A percentile compares a stretch with the other conserved stretches of the same genome.
Evolutionary conservation across 768 basidiomycete species (phyloP).

Genomic region (Pholiota molesta): DNA sequence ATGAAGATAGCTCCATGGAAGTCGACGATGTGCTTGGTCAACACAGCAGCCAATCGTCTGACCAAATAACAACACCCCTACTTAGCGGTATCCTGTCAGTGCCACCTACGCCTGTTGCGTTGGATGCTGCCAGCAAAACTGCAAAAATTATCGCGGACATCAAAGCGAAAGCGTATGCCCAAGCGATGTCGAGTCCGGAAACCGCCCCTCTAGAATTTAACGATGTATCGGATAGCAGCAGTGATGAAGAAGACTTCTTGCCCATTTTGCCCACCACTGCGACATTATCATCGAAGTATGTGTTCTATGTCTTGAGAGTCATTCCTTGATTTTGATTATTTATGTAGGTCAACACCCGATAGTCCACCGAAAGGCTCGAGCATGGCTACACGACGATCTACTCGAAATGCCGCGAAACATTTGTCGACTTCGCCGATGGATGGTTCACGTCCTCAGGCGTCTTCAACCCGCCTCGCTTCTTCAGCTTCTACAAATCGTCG

Average conservation of each 20-base stretch:
- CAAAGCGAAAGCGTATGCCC: conserved; percentile 60
- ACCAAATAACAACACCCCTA: conserved; percentile 26
- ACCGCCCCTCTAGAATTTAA: conserved; percentile 37
- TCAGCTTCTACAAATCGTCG: neutral
- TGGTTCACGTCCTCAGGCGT: neutral
- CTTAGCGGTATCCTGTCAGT: conserved; percentile 23
- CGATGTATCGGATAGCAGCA: conserved; percentile 52
- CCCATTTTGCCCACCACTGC: conserved; percentile 16
- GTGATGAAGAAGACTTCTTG: conserved; percentile 46
- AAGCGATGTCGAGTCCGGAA: conserved; percentile 48
- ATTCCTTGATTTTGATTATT: neutral
- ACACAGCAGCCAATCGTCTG: conserved; percentile 6
- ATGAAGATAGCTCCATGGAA: conserved; percentile 1
- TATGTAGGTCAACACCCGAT: neutral
- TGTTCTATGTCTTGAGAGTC: neutral
- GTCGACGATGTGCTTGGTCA: neutral
- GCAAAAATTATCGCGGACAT: conserved; percentile 65
- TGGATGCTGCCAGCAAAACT: conserved; percentile 48
- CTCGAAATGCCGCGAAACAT: conserved; percentile 20
- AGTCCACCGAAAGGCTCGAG: neutral
- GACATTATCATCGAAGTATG: conserved; percentile 19
- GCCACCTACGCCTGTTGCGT: conserved; percentile 34
- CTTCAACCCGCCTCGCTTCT: conserved; percentile 1
- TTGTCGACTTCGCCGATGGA: conserved; percentile 12
- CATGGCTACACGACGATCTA: conserved; percentile 2